These are phyloP conservation scores for Pythium inflatum DNA, from an alignment of 352 stramenopile species.

Conservation along the genomic window DNA sequence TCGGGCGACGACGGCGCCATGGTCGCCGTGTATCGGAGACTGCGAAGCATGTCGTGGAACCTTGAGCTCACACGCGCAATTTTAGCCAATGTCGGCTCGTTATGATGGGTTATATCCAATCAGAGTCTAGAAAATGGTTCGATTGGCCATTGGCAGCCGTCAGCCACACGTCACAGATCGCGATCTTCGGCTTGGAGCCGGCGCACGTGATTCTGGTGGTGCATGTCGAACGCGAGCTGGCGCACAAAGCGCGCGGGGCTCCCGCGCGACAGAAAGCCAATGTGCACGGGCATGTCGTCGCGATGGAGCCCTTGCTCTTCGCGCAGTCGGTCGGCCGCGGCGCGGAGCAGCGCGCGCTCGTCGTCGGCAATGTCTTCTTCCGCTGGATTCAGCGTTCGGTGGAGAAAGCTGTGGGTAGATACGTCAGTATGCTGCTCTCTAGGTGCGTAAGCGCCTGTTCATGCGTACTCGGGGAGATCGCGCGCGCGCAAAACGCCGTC, in stretches of 20 bases:
- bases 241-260: slow-evolving; percentile 57
- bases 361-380: slow-evolving; percentile 53
- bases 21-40: not conserved
- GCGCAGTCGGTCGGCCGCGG: slow-evolving; percentile 43
- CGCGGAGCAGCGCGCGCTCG: slow-evolving; percentile 41
- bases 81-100: not conserved
- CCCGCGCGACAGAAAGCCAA: slow-evolving; percentile 59
- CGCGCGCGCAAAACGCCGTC: slow-evolving; percentile 58
- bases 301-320: slow-evolving; percentile 50
- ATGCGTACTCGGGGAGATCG: slow-evolving; percentile 53
- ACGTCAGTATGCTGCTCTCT: not conserved
- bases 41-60: slow-evolving; percentile 17
- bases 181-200: slow-evolving; percentile 19
- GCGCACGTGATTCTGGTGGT: slow-evolving; percentile 37
- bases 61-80: not conserved
- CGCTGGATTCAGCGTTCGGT: slow-evolving; percentile 60
- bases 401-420: slow-evolving; percentile 42
- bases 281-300: slow-evolving; percentile 48
- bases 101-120: slow-evolving; percentile 5
- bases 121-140: not conserved
- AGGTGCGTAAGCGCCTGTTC: not conserved
- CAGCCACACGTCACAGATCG: slow-evolving; percentile 32
- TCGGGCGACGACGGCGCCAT: not conserved
- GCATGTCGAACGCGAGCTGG: slow-evolving; percentile 52
- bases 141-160: not conserved